Evolutionary conservation across 1,284 basidiomycete genomes (phyloP).

Genomic region (Ustilago xerochloae): DNA sequence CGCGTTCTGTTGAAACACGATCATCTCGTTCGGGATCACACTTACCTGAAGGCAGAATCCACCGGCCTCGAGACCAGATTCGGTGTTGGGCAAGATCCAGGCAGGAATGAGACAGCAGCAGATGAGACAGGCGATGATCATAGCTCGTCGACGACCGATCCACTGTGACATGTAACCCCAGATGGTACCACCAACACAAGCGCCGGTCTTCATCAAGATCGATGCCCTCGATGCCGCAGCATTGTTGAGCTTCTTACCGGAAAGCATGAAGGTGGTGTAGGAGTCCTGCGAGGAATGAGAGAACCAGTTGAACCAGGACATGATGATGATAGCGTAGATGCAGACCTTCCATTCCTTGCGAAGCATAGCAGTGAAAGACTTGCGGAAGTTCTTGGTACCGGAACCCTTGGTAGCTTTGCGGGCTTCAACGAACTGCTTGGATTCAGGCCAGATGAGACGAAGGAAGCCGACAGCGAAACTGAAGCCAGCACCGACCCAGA

Average conservation of each 20-base stretch:
- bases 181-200: slow-evolving; percentile 52
- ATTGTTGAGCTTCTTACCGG: slow-evolving; percentile 43
- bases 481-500: slow-evolving; percentile 57
- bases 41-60: slow-evolving; percentile 54
- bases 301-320: slow-evolving; percentile 51
- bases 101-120: slow-evolving; percentile 53
- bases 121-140: slow-evolving; percentile 36
- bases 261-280: slow-evolving; percentile 55
- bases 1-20: not conserved
- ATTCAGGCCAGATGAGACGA: slow-evolving; percentile 53
- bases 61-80: slow-evolving; percentile 48
- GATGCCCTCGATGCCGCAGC: slow-evolving; percentile 42
- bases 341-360: slow-evolving; percentile 38
- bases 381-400: slow-evolving; percentile 42
- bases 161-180: slow-evolving; percentile 56
- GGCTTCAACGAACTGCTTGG: slow-evolving; percentile 53
- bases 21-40: not conserved
- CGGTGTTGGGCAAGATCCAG: slow-evolving; percentile 54
- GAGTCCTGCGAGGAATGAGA: slow-evolving; percentile 36
- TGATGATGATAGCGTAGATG: slow-evolving; percentile 34
- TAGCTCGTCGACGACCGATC: slow-evolving; percentile 51
- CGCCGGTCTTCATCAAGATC: slow-evolving; percentile 51
- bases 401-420: slow-evolving; percentile 34
- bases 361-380: slow-evolving; percentile 22
- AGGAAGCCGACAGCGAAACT: slow-evolving; percentile 38